A percentile compares a stretch with the other conserved stretches of the same genome.
These are phyloP conservation scores for Nakazawaea laoshanensis DNA, from an alignment of 805 yeast genomes.

Conservation along the genomic window DNA sequence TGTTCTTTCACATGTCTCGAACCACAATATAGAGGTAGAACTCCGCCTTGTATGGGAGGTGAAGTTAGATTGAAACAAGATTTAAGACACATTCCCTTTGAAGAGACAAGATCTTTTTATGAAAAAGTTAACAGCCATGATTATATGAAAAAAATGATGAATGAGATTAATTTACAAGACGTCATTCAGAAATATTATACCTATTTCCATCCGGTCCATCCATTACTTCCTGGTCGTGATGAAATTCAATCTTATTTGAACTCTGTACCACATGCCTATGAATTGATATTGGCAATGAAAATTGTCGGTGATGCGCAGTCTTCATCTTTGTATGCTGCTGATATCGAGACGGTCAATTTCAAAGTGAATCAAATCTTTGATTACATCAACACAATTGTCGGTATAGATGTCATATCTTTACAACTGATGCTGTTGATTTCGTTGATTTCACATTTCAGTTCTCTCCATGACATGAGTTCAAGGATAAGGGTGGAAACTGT, in stretches of 20 bases:
- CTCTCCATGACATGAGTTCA: slow-evolving; percentile 37
- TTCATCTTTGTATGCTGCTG: slow-evolving; percentile 24
- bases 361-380: slow-evolving; percentile 23
- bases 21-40: slow-evolving; percentile 17
- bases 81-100: slow-evolving; percentile 2
- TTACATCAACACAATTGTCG: slow-evolving; percentile 19
- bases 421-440: slow-evolving; percentile 33
- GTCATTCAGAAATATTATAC: slow-evolving; percentile 25
- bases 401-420: slow-evolving; percentile 33
- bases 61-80: slow-evolving; percentile 11
- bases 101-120: neutral
- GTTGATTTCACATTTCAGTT: slow-evolving; percentile 41
- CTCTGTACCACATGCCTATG: slow-evolving; percentile 26
- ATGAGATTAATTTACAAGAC: slow-evolving; percentile 17
- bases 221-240: slow-evolving; percentile 33
- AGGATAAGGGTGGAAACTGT: slow-evolving; percentile 34
- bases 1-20: slow-evolving; percentile 17
- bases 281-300: slow-evolving; percentile 38
- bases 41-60: slow-evolving; percentile 21
- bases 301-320: slow-evolving; percentile 41
- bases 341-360: slow-evolving; percentile 31
- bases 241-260: slow-evolving; percentile 26
- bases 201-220: slow-evolving; percentile 34
- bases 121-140: slow-evolving; percentile 14
- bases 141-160: slow-evolving; percentile 16